Base-by-base conservation (phyloP, 805 yeast species). In the Metschnikowia aberdeeniae region DNA sequence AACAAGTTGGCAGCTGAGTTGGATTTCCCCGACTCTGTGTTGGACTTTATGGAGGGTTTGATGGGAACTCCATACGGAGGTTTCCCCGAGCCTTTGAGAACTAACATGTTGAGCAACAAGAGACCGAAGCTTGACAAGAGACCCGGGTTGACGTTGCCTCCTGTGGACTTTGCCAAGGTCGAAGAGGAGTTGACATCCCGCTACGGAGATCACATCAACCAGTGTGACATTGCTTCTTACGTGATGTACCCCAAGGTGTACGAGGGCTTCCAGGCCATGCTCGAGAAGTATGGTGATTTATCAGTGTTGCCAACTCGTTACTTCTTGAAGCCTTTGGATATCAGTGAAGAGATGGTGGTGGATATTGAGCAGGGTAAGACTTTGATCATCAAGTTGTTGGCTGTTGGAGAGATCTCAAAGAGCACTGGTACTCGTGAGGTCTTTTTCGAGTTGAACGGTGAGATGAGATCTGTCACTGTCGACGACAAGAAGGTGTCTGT, bases 31-130 rank as follows among this genome's bases (percentile, higher is more conserved):
- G 97, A 86, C 63, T 92, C 98, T 17, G 97, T 93, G 13, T 78
- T 93, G 66, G 99, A 93, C 70, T 93, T 93, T 81, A 89, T 93
- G 79, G 96, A 93, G 76, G 99, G 99, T 59, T 79, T 93, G 66
- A 93, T 93, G 87, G 99, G 99, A 65, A 93, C 93, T 56, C 99
- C 99, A 62, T 89, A 88, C 65, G 99, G 99, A 56, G 99, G 99
- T 7, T 93, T 93, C 96, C 99, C 99, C 49, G 99, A 93, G 73
- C 99, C 99, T 33, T 77, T 93, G 69, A 84, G 99, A 73, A 77
- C 96, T 33, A 88, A 90, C 67, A 79, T 93, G 52, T 81, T 93
- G 62, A 81, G 82, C 60, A 95, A 90, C 66, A 89, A 89, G 83
- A 86, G 99, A 74, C 82, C 86, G 72, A 89, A 89, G 72, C 80